Conservation (phyloP, 257 asterid species). For the Cynanchum wilfordii region DNA sequence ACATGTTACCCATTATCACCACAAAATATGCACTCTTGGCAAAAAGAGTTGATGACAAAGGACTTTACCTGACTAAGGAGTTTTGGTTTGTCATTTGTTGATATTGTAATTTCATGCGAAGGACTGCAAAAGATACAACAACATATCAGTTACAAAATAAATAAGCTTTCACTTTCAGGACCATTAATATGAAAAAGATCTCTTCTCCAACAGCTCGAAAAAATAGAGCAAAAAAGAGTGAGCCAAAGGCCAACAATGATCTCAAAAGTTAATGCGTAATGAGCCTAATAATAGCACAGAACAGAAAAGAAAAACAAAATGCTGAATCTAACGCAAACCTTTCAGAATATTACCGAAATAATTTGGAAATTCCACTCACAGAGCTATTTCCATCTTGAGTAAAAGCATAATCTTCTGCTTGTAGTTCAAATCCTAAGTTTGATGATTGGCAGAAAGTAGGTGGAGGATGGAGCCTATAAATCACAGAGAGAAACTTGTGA, state of each 20-base stretch:
- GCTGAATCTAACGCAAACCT: conserved; percentile 56
- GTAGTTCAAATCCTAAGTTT: conserved; percentile 36
- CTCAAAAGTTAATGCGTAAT: background rate
- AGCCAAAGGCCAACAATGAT: conserved; percentile 2
- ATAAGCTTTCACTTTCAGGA: too few species aligned
- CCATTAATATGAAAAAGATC: too few species aligned
- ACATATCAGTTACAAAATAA: conserved; percentile 1
- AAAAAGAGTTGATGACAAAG: conserved; percentile 8
- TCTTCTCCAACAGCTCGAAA: too few species aligned
- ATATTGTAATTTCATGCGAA: conserved; percentile 70
- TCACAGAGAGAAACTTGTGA: conserved; percentile 6
- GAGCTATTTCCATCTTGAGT: conserved; percentile 44
- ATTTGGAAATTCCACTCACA: conserved; percentile 48
- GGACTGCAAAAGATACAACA: conserved; percentile 40
- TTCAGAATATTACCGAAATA: conserved; percentile 58
- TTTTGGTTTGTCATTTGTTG: conserved; percentile 79
- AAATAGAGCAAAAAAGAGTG: background rate
- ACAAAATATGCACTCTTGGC: background rate
- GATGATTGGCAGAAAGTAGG: conserved; percentile 57
- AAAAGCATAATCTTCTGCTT: conserved; percentile 29
- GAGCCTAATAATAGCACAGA: conserved; percentile 2
- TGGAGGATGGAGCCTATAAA: conserved; percentile 58
- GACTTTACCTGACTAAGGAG: conserved; percentile 68
- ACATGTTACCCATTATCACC: background rate
- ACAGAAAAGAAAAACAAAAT: conserved; percentile 21